A percentile compares a stretch with the other conserved stretches of the same genome.
phyloP scores from a whole-genome alignment of 352 stramenopile genomes.

The Phytophthora boehmeriae region DNA sequence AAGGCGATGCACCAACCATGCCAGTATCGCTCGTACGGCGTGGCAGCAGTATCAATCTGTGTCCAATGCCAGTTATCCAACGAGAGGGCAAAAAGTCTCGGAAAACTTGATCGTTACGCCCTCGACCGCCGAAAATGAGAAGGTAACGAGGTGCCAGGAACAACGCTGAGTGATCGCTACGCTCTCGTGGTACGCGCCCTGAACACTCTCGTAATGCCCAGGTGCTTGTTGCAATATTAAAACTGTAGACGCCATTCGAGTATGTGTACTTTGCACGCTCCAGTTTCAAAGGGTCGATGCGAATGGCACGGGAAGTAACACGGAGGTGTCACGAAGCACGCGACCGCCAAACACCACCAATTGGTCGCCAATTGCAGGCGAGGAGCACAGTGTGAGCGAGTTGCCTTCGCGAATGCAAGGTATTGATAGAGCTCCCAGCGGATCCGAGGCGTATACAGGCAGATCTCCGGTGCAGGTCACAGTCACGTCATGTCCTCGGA shows the following conservation, averaged over 20 bases:
- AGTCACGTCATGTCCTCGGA: conserved; percentile 28
- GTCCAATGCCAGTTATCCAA: conserved; percentile 58
- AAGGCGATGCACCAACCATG: conserved; percentile 41
- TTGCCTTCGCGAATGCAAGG: conserved; percentile 64
- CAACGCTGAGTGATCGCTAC: conserved; percentile 62
- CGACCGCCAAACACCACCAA: conserved; percentile 64
- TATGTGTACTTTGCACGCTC: conserved; percentile 66
- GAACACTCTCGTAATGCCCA: conserved; percentile 54
- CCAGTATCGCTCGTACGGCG: conserved; percentile 50
- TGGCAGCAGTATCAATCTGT: conserved; percentile 32
- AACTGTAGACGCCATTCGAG: conserved; percentile 65
- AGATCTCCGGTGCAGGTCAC: conserved; percentile 27
- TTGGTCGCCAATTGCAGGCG: conserved; percentile 20
- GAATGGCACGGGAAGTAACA: conserved; percentile 42
- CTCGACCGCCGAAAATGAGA: conserved; percentile 60
- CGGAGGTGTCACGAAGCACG: conserved; percentile 53
- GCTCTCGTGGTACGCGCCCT: conserved; percentile 39
- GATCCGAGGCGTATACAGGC: conserved; percentile 34
- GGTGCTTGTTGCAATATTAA: conserved; percentile 35
- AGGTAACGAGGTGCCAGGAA: conserved; percentile 55
- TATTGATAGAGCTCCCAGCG: conserved; percentile 45
- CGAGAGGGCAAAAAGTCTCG: conserved; percentile 58
- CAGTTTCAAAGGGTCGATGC: conserved; percentile 48
- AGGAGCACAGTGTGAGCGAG: conserved; percentile 61
- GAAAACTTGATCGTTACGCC: conserved; percentile 57